phyloP scores from a whole-genome alignment of 768 basidiomycete genomes.

The Sutorius australiensis region DNA sequence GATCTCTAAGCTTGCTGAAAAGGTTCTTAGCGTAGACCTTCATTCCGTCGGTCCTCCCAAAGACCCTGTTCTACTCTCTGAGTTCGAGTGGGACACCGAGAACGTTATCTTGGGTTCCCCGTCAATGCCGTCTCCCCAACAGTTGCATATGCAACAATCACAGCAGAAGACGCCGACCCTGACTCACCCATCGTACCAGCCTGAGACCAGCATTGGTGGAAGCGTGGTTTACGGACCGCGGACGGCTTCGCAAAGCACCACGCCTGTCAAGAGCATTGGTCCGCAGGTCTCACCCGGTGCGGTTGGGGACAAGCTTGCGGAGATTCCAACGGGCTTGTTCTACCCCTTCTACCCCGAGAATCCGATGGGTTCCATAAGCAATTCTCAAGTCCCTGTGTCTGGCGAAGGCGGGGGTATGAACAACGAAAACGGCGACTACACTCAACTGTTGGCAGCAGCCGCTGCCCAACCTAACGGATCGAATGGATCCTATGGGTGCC shows the following conservation, averaged over 20 bases:
- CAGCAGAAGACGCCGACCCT: constrained; percentile 37
- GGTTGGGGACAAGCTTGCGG: constrained; percentile 45
- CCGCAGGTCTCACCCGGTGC: constrained; percentile 20
- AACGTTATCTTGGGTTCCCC: constrained; percentile 26
- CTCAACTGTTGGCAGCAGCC: constrained; percentile 54
- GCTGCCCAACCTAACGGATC: constrained; percentile 53
- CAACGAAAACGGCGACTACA: constrained; percentile 37
- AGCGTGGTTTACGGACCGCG: constrained; percentile 29
- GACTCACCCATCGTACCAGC: constrained; percentile 32
- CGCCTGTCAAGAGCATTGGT: constrained; percentile 25
- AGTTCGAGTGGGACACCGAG: constrained; percentile 47
- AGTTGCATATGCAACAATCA: constrained; percentile 28
- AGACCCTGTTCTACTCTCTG: constrained; percentile 41
- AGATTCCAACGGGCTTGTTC: constrained; percentile 66
- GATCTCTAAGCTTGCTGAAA: constrained; percentile 76
- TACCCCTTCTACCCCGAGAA: constrained; percentile 76
- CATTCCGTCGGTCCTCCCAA: constrained; percentile 43
- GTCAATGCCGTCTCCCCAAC: constrained; percentile 24
- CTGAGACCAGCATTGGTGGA: constrained; percentile 24
- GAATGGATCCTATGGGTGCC: constrained; percentile 50
- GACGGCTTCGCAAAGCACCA: constrained; percentile 25
- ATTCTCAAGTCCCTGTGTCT: constrained; percentile 14
- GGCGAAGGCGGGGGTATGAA: constrained; percentile 17
- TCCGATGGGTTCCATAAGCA: constrained; percentile 24
- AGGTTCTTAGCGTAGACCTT: constrained; percentile 73